Evolutionary conservation across 306 rosid species (phyloP), one percentile per base, ranked within the genome.

Genomic region (Adenanthera pavonina): DNA sequence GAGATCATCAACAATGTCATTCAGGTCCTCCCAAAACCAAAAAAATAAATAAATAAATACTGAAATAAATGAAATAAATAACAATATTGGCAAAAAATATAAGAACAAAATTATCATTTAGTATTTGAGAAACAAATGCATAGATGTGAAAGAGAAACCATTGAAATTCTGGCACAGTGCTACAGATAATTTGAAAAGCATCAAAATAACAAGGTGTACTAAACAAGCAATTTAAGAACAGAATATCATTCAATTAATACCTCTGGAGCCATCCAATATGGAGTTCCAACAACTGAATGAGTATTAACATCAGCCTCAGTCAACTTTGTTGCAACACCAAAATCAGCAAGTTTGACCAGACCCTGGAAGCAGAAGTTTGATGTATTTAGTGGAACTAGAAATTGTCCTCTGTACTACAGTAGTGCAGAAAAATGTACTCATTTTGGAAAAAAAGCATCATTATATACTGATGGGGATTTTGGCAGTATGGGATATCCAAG

Each of bases 191-290:
- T 19, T 12, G 33, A n/a, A 68, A 68, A 43, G 35, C 8, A 68
- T 3, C 33, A 68, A 69, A 44, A 10, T 9, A 68, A 44, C 46
- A 69, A 69, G 34, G 38, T 19, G 19, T 69, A 11, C 38, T 20
- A 43, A 68, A 68, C 73, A 41, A 43, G 34, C 35, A 68, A 41
- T 43, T 19, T 6, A 68, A 17, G 73, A 68, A 17, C 52, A 87
- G 72, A 34, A 84, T n/a, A 78, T 61, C 69, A 51, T 30, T 41
- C 41, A 48, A 72, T 20, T 75, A 20, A 66, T 88, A 96, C 99
- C 99, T 96, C 99, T 51, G 99, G 99, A 74, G 99, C 99, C 99
- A 96, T 96, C 99, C 99, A 96, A 81, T 96, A 96, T 69, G 99
- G 99, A 14, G 99, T 96, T 83, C 99, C 99, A 84, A 96, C 99